Evolutionary conservation across 1,284 basidiomycete genomes (phyloP).

Genomic region (Puccinia horiana): DNA sequence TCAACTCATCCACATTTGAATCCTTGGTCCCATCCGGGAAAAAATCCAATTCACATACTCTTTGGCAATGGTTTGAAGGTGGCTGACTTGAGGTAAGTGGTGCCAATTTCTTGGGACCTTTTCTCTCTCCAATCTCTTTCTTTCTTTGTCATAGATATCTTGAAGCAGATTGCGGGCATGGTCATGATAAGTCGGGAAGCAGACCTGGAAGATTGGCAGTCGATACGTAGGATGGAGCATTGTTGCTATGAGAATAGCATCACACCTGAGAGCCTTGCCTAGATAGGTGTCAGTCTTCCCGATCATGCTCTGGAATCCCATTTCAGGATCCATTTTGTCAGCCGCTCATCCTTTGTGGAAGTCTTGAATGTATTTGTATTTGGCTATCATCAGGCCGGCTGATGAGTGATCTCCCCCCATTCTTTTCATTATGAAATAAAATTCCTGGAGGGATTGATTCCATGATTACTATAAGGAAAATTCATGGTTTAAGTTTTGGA

Average conservation of each 20-base stretch:
- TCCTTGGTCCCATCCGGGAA: not conserved
- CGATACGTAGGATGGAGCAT: not conserved
- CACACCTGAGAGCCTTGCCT: not conserved
- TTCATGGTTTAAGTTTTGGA: not conserved
- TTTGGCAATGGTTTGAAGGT: not conserved
- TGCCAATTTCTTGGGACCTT: not conserved
- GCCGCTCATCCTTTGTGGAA: no score
- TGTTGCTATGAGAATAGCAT: not conserved
- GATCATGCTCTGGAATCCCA: not conserved
- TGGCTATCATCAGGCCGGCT: conserved; percentile 1
- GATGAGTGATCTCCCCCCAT: not conserved
- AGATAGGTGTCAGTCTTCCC: not conserved
- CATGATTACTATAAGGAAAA: not conserved
- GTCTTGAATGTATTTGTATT: not conserved
- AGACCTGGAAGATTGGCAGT: not conserved
- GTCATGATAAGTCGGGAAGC: not conserved
- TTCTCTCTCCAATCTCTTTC: no score
- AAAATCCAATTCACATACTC: not conserved
- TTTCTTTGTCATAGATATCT: not conserved
- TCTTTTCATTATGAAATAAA: not conserved
- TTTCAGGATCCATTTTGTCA: not conserved
- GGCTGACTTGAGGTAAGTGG: not conserved
- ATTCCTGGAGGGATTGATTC: not conserved
- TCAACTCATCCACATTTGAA: not conserved
- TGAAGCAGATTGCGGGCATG: not conserved